Percentiles rank a stretch among this genome's conserved stretches.
These are phyloP conservation scores for Cutaneotrichosporon cavernicola DNA, from an alignment of 1,284 basidiomycete genomes.

Conservation along the genomic window DNA sequence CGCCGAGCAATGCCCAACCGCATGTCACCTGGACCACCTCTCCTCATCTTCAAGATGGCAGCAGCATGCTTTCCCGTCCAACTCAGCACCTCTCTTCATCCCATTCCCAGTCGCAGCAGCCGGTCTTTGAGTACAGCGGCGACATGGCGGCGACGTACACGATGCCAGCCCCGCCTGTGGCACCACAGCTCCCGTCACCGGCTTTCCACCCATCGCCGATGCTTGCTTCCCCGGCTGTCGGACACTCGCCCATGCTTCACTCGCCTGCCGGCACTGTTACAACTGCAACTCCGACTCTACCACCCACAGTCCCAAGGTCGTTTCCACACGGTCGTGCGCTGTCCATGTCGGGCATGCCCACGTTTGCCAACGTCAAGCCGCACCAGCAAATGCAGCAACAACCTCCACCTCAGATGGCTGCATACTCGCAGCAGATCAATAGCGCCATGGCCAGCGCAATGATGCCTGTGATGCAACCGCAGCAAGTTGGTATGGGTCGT, in stretches of 20 bases:
- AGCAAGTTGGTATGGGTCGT: slow-evolving; percentile 21
- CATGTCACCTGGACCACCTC: slow-evolving; percentile 17
- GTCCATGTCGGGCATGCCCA: slow-evolving; percentile 8
- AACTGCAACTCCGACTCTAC: slow-evolving; percentile 8
- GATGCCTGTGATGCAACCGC: not conserved
- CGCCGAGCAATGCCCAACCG: slow-evolving; percentile 19
- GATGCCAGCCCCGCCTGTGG: slow-evolving; percentile 10
- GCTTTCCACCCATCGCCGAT: not conserved
- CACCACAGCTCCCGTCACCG: slow-evolving; percentile 13
- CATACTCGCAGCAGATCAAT: slow-evolving; percentile 7
- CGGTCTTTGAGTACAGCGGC: slow-evolving; percentile 5
- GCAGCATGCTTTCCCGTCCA: slow-evolving; percentile 1
- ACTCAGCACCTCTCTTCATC: slow-evolving; percentile 5
- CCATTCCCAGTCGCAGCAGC: slow-evolving; percentile 9
- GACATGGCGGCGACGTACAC: slow-evolving; percentile 12
- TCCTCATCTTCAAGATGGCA: not conserved
- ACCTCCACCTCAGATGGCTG: slow-evolving; percentile 9
- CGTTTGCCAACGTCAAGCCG: slow-evolving; percentile 1
- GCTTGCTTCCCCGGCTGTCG: not conserved
- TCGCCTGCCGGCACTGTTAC: not conserved
- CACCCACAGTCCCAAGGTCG: slow-evolving; percentile 2
- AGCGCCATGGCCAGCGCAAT: not conserved
- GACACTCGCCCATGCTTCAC: slow-evolving; percentile 7
- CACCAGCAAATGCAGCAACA: slow-evolving; percentile 16
- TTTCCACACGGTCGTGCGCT: slow-evolving; percentile 4